phyloP scores from a whole-genome alignment of 2,329 filamentous ascomycete genomes.

The Colletotrichum simmondsii region DNA sequence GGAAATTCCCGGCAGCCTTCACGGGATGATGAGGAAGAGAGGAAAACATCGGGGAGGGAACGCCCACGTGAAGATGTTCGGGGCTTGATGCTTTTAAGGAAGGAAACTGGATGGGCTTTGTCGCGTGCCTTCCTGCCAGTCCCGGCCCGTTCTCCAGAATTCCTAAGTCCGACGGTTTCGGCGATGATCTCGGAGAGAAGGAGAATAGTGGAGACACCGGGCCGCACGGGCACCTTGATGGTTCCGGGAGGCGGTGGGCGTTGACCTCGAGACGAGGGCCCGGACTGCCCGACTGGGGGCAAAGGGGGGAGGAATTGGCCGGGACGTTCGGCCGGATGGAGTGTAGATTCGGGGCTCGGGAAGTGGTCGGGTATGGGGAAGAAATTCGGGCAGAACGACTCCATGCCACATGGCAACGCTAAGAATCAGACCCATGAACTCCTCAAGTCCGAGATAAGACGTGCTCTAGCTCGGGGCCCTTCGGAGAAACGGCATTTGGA shows the following conservation, averaged over 20 bases:
- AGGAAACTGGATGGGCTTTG: neutral
- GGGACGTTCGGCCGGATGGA: conserved; percentile 20
- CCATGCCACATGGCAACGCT: neutral
- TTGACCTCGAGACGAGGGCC: conserved; percentile 21
- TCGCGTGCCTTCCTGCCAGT: neutral
- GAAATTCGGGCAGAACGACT: conserved; percentile 4
- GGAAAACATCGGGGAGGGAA: neutral
- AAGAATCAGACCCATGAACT: neutral
- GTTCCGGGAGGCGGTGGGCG: conserved; percentile 4
- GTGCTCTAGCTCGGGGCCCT: conserved; percentile 3
- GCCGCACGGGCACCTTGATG: conserved; percentile 1
- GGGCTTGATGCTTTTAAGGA: neutral
- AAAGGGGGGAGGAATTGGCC: neutral
- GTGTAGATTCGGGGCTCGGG: conserved; percentile 15
- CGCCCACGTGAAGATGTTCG: neutral
- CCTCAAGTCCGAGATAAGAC: conserved; percentile 14
- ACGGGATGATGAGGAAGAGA: neutral
- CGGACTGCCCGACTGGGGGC: neutral
- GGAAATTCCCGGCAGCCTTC: neutral
- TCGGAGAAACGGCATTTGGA: conserved; percentile 18
- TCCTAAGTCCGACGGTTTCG: neutral
- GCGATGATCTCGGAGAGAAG: conserved; percentile 14
- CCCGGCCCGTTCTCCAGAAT: too few relatives aligned
- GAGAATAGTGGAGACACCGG: conserved; percentile 7
- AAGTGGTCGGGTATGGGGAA: conserved; percentile 15